Percentiles rank a stretch among this genome's conserved stretches.
These are phyloP conservation scores for Penicillium silybi DNA, from an alignment of 495 filamentous ascomycete genomes.

Conservation along the genomic window DNA sequence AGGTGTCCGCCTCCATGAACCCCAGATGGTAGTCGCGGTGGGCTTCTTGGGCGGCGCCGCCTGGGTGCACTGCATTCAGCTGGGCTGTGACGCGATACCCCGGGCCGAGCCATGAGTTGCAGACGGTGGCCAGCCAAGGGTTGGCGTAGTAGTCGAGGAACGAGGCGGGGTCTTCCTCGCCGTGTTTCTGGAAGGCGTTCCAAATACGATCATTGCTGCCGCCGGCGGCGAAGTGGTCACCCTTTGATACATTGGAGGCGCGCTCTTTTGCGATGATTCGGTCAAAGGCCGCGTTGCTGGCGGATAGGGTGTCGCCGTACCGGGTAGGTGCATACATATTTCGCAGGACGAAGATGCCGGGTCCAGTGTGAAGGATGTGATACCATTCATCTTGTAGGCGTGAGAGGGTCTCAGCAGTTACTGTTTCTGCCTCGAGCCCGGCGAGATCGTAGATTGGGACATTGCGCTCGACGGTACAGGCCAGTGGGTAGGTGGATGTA, in stretches of 20 bases:
- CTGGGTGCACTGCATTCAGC: slow-evolving; percentile 53
- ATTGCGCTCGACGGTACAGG: slow-evolving; percentile 36
- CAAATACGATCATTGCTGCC: slow-evolving; percentile 52
- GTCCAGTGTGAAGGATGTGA: slow-evolving; percentile 47
- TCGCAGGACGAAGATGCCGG: slow-evolving; percentile 50
- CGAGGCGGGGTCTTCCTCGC: slow-evolving; percentile 36
- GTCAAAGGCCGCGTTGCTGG: slow-evolving; percentile 40
- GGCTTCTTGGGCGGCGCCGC: slow-evolving; percentile 45
- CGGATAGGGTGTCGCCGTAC: slow-evolving; percentile 29
- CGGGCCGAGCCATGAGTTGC: slow-evolving; percentile 49
- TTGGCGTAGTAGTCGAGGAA: slow-evolving; percentile 54
- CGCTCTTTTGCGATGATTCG: slow-evolving; percentile 42
- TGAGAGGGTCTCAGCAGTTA: slow-evolving; percentile 13
- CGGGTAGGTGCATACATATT: slow-evolving; percentile 34
- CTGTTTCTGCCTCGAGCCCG: slow-evolving; percentile 18
- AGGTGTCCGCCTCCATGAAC: slow-evolving; percentile 40
- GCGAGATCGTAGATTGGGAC: slow-evolving; percentile 51
- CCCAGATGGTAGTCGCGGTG: slow-evolving; percentile 59
- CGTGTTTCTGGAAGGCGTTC: slow-evolving; percentile 57
- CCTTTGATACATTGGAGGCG: slow-evolving; percentile 24
- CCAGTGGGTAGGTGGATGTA: slow-evolving; percentile 39
- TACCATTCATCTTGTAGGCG: slow-evolving; percentile 53
- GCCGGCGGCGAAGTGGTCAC: slow-evolving; percentile 51
- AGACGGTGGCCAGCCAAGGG: slow-evolving; percentile 45
- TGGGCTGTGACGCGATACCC: slow-evolving; percentile 51